These are phyloP conservation scores for Cladophialophora chaetospira DNA, from an alignment of 2,329 filamentous ascomycete species.

Conservation along the genomic window DNA sequence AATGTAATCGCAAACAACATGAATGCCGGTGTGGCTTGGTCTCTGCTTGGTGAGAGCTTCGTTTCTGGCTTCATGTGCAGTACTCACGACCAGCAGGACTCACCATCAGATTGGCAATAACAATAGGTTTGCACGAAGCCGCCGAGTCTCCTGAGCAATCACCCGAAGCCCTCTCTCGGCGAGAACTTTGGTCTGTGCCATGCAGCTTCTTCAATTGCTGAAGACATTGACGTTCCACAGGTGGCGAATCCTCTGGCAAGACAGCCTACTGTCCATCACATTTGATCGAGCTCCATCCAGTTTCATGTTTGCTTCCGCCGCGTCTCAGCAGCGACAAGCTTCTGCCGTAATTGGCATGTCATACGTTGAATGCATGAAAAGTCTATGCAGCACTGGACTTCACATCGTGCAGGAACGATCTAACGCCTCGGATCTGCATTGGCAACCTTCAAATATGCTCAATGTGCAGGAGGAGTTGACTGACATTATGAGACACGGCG, in stretches of 20 bases:
- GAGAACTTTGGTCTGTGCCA: slow-evolving; percentile 57
- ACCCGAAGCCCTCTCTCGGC: slow-evolving; percentile 55
- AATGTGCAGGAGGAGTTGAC: slow-evolving; percentile 58
- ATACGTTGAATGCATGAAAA: slow-evolving; percentile 37
- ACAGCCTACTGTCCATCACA: slow-evolving; percentile 39
- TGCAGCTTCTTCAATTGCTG: slow-evolving; percentile 23
- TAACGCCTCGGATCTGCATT: slow-evolving; percentile 53
- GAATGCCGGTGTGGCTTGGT: slow-evolving; percentile 65
- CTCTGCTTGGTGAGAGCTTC: slow-evolving; percentile 50
- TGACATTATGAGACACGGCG: slow-evolving; percentile 58
- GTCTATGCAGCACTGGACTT: slow-evolving; percentile 34
- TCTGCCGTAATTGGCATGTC: slow-evolving; percentile 27
- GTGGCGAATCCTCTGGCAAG: slow-evolving; percentile 41
- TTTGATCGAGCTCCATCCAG: slow-evolving; percentile 40
- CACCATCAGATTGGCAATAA: slow-evolving; percentile 39
- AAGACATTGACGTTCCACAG: slow-evolving; percentile 22
- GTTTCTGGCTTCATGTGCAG: slow-evolving; percentile 27
- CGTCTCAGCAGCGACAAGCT: slow-evolving; percentile 30
- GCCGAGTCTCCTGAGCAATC: background rate
- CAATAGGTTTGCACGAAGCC: slow-evolving; percentile 37
- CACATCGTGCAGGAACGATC: slow-evolving; percentile 46
- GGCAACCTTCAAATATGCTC: slow-evolving; percentile 56
- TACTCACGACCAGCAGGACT: slow-evolving; percentile 33
- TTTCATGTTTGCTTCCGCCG: slow-evolving; percentile 1
- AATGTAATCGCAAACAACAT: slow-evolving; percentile 64